Conservation (phyloP, 805 yeast genomes). For the Scheffersomyces amazonensis region DNA sequence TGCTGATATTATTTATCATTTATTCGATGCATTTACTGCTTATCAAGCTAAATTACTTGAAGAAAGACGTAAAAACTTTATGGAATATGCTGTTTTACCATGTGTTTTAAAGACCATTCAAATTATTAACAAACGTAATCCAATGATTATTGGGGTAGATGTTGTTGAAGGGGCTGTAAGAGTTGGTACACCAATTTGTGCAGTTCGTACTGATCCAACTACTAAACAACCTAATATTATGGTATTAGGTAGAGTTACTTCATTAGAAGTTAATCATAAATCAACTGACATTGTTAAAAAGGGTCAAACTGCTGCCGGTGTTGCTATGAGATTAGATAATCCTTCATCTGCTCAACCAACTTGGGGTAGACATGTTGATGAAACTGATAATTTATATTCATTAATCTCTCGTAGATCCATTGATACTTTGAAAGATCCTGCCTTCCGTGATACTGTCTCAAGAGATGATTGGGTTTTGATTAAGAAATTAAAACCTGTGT, state of each 20-base stretch:
- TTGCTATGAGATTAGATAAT: constrained; percentile 94
- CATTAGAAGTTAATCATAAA: constrained; percentile 96
- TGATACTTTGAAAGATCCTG: constrained; percentile 97
- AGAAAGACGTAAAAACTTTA: constrained; percentile 83
- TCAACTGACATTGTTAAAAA: constrained; percentile 75
- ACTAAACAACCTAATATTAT: constrained; percentile 71
- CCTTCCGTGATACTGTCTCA: constrained; percentile 90
- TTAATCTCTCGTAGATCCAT: constrained; percentile 84
- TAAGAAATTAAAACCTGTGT: constrained; percentile 81
- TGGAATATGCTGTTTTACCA: constrained; percentile 90
- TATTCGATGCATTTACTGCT: constrained; percentile 91
- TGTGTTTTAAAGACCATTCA: constrained; percentile 92
- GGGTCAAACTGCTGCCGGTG: constrained; percentile 97
- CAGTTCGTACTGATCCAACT: constrained; percentile 83
- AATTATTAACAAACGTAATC: constrained; percentile 96
- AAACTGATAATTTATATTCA: constrained; percentile 87
- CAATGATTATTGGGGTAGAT: constrained; percentile 99
- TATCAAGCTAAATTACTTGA: constrained; percentile 88
- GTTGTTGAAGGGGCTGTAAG: constrained; percentile 87
- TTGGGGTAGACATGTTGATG: constrained; percentile 99
- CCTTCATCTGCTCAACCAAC: constrained; percentile 91
- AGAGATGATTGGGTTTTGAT: constrained; percentile 95
- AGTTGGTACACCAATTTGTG: constrained; percentile 93
- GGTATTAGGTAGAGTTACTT: constrained; percentile 82
- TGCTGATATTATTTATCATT: constrained; percentile 94